phyloP scores from a whole-genome alignment of 805 yeast genomes.

The Danielia oregonensis region DNA sequence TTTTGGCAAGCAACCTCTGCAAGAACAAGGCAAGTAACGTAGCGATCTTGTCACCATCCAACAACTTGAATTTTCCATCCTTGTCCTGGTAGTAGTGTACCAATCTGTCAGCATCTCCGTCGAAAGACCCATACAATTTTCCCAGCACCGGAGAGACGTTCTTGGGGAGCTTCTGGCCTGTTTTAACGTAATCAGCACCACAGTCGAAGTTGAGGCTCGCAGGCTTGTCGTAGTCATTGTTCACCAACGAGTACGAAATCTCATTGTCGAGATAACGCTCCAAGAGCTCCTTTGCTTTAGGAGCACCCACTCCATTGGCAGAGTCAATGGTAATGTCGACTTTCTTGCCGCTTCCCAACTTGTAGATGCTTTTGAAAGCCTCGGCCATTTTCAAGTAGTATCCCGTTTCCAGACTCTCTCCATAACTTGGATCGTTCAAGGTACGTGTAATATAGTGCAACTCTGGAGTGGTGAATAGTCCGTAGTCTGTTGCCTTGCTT shows the following conservation, averaged over 20 bases:
- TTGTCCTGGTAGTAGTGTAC: slow-evolving; percentile 64
- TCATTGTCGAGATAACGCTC: slow-evolving; percentile 35
- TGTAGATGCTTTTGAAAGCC: slow-evolving; percentile 47
- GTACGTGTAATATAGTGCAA: slow-evolving; percentile 81
- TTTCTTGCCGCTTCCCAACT: slow-evolving; percentile 15
- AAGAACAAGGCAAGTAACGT: slow-evolving; percentile 74
- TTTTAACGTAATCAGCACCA: slow-evolving; percentile 95
- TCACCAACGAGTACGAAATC: slow-evolving; percentile 45
- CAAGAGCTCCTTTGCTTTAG: slow-evolving; percentile 53
- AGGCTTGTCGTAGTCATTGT: slow-evolving; percentile 53
- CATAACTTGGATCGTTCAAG: slow-evolving; percentile 62
- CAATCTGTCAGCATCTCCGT: slow-evolving; percentile 96
- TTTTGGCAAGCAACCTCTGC: slow-evolving; percentile 45
- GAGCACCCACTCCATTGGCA: slow-evolving; percentile 97
- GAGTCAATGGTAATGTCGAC: slow-evolving; percentile 70
- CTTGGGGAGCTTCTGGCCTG: slow-evolving; percentile 74
- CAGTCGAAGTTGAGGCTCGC: slow-evolving; percentile 66
- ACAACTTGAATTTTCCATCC: slow-evolving; percentile 43
- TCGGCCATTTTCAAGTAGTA: slow-evolving; percentile 62
- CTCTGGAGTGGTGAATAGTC: slow-evolving; percentile 88
- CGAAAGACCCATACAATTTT: slow-evolving; percentile 75
- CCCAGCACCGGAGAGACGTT: slow-evolving; percentile 46
- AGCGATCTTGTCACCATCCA: slow-evolving; percentile 94
- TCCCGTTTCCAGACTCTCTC: slow-evolving; percentile 60
- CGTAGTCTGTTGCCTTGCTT: slow-evolving; percentile 50